Conservation (phyloP, 495 filamentous ascomycete species). For the Podospora pseudopauciseta region DNA sequence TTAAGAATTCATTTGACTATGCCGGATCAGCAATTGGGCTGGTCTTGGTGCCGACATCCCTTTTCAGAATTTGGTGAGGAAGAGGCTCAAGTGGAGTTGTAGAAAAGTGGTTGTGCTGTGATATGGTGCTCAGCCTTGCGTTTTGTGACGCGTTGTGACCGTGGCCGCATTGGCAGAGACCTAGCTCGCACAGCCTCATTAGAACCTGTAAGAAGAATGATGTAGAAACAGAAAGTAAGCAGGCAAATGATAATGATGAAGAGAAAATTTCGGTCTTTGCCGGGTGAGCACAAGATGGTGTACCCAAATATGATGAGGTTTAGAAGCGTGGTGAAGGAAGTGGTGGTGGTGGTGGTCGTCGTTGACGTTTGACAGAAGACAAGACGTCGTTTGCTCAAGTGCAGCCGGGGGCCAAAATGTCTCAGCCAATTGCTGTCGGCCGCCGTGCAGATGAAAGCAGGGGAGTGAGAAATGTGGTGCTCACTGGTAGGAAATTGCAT, state of each 20-base stretch:
- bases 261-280: background rate
- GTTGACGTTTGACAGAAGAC: background rate
- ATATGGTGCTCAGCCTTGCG: slow-evolving; percentile 13
- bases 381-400: background rate
- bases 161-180: slow-evolving; percentile 14
- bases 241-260: background rate
- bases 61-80: slow-evolving; percentile 3
- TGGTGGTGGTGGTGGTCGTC: background rate
- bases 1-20: background rate
- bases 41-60: background rate
- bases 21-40: background rate
- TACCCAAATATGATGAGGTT: background rate
- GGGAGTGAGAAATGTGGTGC: background rate
- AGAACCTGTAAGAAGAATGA: slow-evolving; percentile 1
- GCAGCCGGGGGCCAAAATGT: background rate
- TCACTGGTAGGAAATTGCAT: background rate
- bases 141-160: slow-evolving; percentile 10
- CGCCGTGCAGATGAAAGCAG: background rate
- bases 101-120: background rate
- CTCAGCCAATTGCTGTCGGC: background rate
- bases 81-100: background rate
- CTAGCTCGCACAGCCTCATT: slow-evolving; percentile 16
- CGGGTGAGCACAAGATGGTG: background rate
- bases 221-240: background rate
- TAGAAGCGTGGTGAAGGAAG: background rate